Conservation (phyloP, 1,139 yeast species). For the Blastobotrys arbuscula region DNA sequence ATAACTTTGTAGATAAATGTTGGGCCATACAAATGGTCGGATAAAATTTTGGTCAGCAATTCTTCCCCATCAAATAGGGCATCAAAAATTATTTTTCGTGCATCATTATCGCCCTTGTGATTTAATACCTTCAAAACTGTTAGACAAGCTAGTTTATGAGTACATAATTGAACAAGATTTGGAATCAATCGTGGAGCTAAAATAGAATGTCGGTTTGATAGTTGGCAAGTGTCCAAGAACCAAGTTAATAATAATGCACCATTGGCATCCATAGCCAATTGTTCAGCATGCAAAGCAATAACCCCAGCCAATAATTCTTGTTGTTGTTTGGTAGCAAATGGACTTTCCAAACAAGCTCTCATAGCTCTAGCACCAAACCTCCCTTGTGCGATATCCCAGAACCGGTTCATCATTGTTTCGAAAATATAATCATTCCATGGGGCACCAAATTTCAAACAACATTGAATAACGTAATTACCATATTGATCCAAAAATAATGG, state of each 20-base stretch:
- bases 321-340: slow-evolving; percentile 59
- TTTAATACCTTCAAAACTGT: slow-evolving; percentile 77
- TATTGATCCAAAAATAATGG: slow-evolving; percentile 90
- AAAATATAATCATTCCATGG: slow-evolving; percentile 89
- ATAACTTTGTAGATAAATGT: slow-evolving; percentile 76
- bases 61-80: slow-evolving; percentile 44
- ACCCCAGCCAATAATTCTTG: slow-evolving; percentile 71
- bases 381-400: slow-evolving; percentile 78
- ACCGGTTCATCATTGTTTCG: slow-evolving; percentile 74
- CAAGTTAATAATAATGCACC: slow-evolving; percentile 89
- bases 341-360: slow-evolving; percentile 84
- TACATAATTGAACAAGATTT: slow-evolving; percentile 59
- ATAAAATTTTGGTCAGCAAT: slow-evolving; percentile 47
- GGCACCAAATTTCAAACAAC: slow-evolving; percentile 82
- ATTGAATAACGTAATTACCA: slow-evolving; percentile 94
- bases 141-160: slow-evolving; percentile 81
- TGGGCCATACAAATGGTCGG: slow-evolving; percentile 68
- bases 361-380: slow-evolving; percentile 95
- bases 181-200: slow-evolving; percentile 58
- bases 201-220: slow-evolving; percentile 51
- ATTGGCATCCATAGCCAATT: slow-evolving; percentile 74
- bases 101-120: slow-evolving; percentile 53
- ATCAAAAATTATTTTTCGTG: slow-evolving; percentile 58
- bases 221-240: slow-evolving; percentile 83
- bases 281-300: slow-evolving; percentile 73